Evolutionary conservation across 495 filamentous ascomycete species (phyloP), one percentile per base, ranked within the genome.

Genomic region (Xylaria palmicola): DNA sequence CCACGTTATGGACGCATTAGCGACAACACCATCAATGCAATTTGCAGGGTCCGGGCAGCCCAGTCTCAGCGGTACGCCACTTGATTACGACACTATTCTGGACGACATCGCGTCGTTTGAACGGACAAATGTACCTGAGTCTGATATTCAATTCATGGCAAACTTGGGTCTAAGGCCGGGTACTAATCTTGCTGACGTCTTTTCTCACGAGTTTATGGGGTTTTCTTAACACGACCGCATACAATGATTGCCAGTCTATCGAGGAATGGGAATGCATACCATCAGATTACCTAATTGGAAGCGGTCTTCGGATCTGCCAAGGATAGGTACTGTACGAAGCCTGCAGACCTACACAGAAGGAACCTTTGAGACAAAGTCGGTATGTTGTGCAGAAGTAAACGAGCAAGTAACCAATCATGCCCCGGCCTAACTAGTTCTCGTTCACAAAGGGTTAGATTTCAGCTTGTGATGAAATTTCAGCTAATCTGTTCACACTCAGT

Each of bases 41-140:
- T 17, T 34, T 56, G 15, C 62, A 60, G 47, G n/a, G 22, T 26
- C 37, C 32, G 57, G 32, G 27, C 24, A 44, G n/a, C 8, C 56
- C 24, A 62, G 50, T n/a, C 57, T 69, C 24, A 61, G 54, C 4
- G 34, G 37, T 3, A 55, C 61, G 32, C 40, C 59, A 19, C 64
- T 75, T 20, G 82, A 85, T 44, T 75, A 83, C 27, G 86, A 88
- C 54, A 79, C 83, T 3, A 82, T 87, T 34, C 80, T 87, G 65
- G 82, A 86, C 65, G 85, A 88, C 43, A 75, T 88, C 3, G 82
- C 82, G n/a, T 81, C 83, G 49, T 77, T 86, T 9, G 86, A 88
- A 62, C 82, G 81, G 22, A 82, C 79, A 7, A 83, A 86, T 62
- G 80, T 80, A 75, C 75, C 80, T 0, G 80, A 72, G 22, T 62